Base-by-base conservation (phyloP, 805 yeast genomes). In the Saccharomyces eubayanus region DNA sequence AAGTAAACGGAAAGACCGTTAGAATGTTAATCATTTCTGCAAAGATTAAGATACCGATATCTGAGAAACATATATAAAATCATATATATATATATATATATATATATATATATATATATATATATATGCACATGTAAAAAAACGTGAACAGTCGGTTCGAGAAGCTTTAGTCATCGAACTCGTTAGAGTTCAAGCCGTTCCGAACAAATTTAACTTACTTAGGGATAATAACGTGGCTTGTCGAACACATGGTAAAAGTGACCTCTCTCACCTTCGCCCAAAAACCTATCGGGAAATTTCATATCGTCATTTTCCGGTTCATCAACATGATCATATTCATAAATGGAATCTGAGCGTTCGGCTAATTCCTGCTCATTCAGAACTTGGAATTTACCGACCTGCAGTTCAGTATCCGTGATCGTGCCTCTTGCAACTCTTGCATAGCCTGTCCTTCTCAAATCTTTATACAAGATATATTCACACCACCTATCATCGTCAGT, bases 401-500 rank as follows among this genome's bases (percentile, higher is more conserved):
- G 99, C 51, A 94, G 80, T 71, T 94, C 99, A 2, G 99, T 94
- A 67, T 94, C 99, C 0, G 99, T 94, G 60, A 94, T 91, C 0
- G 96, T 84, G 8, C 94, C 89, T 65, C 99, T 81, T 48, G 95
- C 84, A 46, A 94, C 85, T 68, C 99, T 82, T 0, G 98, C 98
- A 68, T 94, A 94, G 3, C 96, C 98, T 0, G 86, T 82, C 71
- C 96, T 85, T 68, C 82, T 85, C 70, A 94, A 74, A 55, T 86
- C 84, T 69, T 91, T 87, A 80, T 86, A 94, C 59, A 94, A 73
- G 57, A 94, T 89, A 72, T 94, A 94, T 73, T 94, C 96, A 73
- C 99, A 94, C 99, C 99, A 94, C 73, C 99, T 82, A 66, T 94
- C 99, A 84, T 91, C 88, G 68, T 92, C 97, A 6, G 85, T 76